Evolutionary conservation across 768 basidiomycete genomes (phyloP), one percentile per base, ranked within the genome.

Genomic region (Chlorophyllum brunneum): DNA sequence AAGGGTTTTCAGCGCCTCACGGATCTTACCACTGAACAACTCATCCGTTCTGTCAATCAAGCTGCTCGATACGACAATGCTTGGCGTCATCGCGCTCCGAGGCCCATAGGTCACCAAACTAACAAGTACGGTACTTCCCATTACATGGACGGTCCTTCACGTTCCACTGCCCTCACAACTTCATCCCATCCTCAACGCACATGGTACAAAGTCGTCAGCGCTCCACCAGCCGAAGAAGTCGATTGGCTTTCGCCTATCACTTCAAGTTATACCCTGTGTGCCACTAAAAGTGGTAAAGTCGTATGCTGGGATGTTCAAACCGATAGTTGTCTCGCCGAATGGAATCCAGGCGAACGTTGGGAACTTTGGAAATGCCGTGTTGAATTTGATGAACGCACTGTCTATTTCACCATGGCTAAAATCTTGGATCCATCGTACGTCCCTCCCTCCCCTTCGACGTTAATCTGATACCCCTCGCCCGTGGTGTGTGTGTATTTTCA

Each of bases 231-330:
- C 34, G 83, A 87, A 56, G 83, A 85, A 47, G 81, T 88, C 11
- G 86, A 88, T 56, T 88, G 85, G 86, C 67, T 88, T 4, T 85
- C 85, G 2, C 85, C 86, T 15, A 86, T 88, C 58, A 87, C 86
- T 1, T 83, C 83, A 4, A 83, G 78, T 31, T 88, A 88, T 59
- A 86, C 80, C 3, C 77, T 88, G n/a, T 88, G 85, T 58, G 83
- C 85, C 1, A 88, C 86, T 0, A 86, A 86, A 68, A 82, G 78
- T 43, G 86, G 86, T 4, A 83, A 83, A 59, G 83, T 88, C 16
- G 80, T 88, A 13, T 88, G 86, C 58, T 88, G 86, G 86, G 85
- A 88, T 53, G 79, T 88, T 11, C 78, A 79, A 46, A 72, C 74
- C 2, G 81, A 87, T 44, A 61, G 64, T 13, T 81, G 79, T 54